phyloP scores from a whole-genome alignment of 164 flowering plant species.

The Stephania cephalantha region DNA sequence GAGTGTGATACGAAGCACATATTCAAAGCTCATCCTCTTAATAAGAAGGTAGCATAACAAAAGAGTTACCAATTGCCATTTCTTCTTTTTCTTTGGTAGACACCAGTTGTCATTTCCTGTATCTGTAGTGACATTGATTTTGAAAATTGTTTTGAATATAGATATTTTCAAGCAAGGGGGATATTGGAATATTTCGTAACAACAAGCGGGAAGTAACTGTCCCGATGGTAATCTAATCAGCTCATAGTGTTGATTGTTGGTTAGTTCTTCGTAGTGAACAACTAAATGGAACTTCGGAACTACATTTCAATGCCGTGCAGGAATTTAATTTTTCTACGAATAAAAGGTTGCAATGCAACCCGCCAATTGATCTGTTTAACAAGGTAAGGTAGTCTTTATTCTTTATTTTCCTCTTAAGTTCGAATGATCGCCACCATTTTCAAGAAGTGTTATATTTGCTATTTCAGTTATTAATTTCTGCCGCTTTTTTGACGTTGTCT shows the following conservation, averaged over 20 bases:
- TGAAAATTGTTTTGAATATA: slow-evolving; percentile 21
- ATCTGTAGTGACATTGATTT: not conserved
- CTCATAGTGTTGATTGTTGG: not conserved
- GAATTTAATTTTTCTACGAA: slow-evolving; percentile 64
- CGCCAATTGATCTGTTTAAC: slow-evolving; percentile 70
- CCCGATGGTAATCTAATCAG: slow-evolving; percentile 46
- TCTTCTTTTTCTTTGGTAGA: not conserved
- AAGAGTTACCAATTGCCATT: not conserved
- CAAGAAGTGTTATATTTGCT: not conserved
- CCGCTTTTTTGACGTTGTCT: not conserved
- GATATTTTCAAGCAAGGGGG: slow-evolving; percentile 87
- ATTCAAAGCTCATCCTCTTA: slow-evolving; percentile 77
- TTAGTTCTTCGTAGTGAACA: not conserved
- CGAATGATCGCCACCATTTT: not conserved
- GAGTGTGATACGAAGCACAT: slow-evolving; percentile 21
- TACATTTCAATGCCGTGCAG: slow-evolving; percentile 27
- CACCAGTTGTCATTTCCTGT: not conserved
- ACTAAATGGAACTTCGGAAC: not conserved
- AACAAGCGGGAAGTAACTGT: slow-evolving; percentile 56
- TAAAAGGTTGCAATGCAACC: slow-evolving; percentile 51
- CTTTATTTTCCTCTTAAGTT: not conserved
- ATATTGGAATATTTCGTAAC: slow-evolving; percentile 66
- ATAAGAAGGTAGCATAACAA: slow-evolving; percentile 55
- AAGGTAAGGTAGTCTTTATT: slow-evolving; percentile 71
- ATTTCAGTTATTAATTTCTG: not conserved